Base-by-base conservation (phyloP, 2,329 filamentous ascomycete genomes). In the Cladorrhinum sp. region DNA sequence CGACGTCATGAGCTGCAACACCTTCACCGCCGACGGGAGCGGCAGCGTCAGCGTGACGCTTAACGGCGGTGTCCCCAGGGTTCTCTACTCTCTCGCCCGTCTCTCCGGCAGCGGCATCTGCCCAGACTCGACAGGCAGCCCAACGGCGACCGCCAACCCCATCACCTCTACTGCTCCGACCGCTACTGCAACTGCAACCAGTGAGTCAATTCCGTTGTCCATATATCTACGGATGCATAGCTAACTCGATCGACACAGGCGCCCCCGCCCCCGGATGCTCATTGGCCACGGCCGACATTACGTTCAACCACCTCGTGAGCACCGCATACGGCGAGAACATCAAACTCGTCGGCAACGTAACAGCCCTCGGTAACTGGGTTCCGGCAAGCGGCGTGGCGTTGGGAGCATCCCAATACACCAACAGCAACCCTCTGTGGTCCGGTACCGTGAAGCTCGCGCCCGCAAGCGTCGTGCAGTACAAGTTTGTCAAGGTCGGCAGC, bases 401-500 rank as follows among this genome's bases (percentile, higher is more conserved):
- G 8, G 77, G 74, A 48, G 79, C 82, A 3, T 73, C 72, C 21
- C 66, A 75, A 24, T 87, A 86, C 66, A 82, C 80, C 2, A 65
- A 68, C 28, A 70, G 70, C 24, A 79, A 82, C 65, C 80, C 76
- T 2, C 62, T 84, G 2, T 87, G 84, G 84, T 75, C 69, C 21
- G 75, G 67, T 0, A 79, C 77, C 0, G 68, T 86, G 16, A 74
- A 70, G 21, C 66, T 87, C 4, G 68, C 78, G 0, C 75, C 82
- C 0, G 81, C 81, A 0, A 75, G 73, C 0, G 72, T 68, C 1
- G 73, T 86, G 36, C 65, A 79, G 68, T 86, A 85, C 67, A 85
- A 86, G 69, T 87, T 80, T 68, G 76, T 86, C 63, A 77, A 78
- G 65, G 76, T 82, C 42, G 74, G 73, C 52, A 71, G 69, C 14